Conservation (phyloP, 1,284 basidiomycete genomes). For the Naganishia albida region DNA sequence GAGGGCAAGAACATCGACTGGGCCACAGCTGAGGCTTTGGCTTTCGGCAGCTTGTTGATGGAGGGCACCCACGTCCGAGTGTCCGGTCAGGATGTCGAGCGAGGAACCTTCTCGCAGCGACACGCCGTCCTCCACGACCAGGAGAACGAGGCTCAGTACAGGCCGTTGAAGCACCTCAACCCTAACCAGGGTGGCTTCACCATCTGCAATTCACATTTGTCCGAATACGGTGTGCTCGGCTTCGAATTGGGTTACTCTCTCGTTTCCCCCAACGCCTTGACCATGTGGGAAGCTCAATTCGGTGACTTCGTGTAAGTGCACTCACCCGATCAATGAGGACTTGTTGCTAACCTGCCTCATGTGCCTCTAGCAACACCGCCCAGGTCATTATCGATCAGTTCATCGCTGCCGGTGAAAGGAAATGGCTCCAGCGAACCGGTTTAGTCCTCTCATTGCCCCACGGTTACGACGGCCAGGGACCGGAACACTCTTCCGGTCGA, state of each 20-base stretch:
- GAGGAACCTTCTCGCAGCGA: constrained; percentile 99
- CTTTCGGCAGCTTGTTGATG: constrained; percentile 87
- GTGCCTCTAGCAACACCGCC: constrained; percentile 70
- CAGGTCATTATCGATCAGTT: constrained; percentile 99
- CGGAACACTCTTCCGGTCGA: constrained; percentile 95
- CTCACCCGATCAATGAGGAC: neutral
- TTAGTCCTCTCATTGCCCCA: constrained; percentile 91
- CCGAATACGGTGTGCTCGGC: constrained; percentile 91
- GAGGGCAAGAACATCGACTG: constrained; percentile 94
- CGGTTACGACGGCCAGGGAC: constrained; percentile 98
- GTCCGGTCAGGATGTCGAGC: constrained; percentile 98
- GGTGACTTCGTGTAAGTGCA: constrained; percentile 77
- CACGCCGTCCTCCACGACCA: constrained; percentile 98
- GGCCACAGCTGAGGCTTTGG: constrained; percentile 98
- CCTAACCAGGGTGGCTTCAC: constrained; percentile 87
- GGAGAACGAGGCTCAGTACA: constrained; percentile 83
- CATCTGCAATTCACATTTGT: constrained; percentile 95
- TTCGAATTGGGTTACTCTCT: constrained; percentile 99
- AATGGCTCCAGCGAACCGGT: constrained; percentile 96
- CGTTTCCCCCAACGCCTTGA: constrained; percentile 89
- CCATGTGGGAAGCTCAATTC: constrained; percentile 99
- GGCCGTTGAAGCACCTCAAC: constrained; percentile 85
- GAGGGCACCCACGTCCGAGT: constrained; percentile 94
- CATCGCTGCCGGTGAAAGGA: constrained; percentile 94
- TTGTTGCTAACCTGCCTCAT: neutral